A percentile compares a stretch with the other conserved stretches of the same genome.
Conservation (phyloP, 768 basidiomycete species). For the Rhodotorula diobovata region DNA sequence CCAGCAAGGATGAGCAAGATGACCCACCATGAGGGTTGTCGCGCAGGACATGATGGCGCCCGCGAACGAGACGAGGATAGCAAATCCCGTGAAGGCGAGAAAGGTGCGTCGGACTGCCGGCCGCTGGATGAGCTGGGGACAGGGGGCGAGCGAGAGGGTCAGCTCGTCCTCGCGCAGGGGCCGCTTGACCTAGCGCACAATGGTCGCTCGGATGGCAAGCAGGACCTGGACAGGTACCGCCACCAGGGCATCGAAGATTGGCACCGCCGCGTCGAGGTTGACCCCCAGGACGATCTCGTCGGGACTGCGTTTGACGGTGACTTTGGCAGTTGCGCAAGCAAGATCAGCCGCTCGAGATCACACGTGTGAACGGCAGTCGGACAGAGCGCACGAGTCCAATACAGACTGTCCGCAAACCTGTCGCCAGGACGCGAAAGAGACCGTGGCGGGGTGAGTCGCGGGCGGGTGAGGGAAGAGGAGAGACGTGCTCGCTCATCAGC, state of each 20-base stretch:
- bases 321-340: too few species aligned
- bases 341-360: too few species aligned
- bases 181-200: not conserved
- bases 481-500: too few species aligned
- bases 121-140: not conserved
- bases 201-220: not conserved
- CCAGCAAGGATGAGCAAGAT: too few species aligned
- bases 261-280: not conserved
- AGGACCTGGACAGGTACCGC: not conserved
- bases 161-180: not conserved
- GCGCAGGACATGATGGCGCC: conserved; percentile 6
- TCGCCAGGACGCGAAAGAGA: not conserved
- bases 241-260: not conserved
- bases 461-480: too few species aligned
- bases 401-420: not conserved
- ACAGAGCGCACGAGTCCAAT: too few species aligned
- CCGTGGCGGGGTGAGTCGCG: too few species aligned
- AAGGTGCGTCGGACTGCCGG: not conserved
- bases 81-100: not conserved
- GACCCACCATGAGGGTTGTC: conserved; percentile 2
- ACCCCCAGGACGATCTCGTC: not conserved
- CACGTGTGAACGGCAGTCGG: too few species aligned
- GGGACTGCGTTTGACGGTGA: not conserved
- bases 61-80: conserved; percentile 2
- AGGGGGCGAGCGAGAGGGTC: not conserved